A percentile compares a stretch with the other conserved stretches of the same genome.
Conservation (phyloP, 2,329 filamentous ascomycete genomes). For the Pseudogymnoascus sp. region DNA sequence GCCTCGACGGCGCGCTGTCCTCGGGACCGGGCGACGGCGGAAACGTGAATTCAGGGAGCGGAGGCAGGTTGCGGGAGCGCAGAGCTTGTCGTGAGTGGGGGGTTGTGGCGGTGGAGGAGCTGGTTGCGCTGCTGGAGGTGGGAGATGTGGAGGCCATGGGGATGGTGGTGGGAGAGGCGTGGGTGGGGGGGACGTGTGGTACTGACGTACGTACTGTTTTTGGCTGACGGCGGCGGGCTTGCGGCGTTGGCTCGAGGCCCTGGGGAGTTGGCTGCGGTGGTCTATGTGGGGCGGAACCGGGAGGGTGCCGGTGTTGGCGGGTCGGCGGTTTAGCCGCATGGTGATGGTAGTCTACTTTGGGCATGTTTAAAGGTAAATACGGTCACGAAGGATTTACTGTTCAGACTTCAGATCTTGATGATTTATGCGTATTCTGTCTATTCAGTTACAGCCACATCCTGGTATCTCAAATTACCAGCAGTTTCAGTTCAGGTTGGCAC, state of each 20-base stretch:
- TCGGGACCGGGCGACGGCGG: not conserved
- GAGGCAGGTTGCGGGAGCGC: constrained; percentile 46
- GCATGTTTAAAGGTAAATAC: not conserved
- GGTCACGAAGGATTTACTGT: not conserved
- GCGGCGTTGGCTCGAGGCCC: not conserved
- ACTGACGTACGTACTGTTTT: not conserved
- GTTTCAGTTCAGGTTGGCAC: not conserved
- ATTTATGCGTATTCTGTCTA: not conserved
- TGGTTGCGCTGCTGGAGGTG: constrained; percentile 82
- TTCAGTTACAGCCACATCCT: not conserved
- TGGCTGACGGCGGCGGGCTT: not conserved
- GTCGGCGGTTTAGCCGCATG: constrained; percentile 4
- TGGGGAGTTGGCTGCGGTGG: not conserved
- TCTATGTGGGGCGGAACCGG: not conserved
- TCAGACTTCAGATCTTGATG: not conserved
- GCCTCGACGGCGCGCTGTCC: not conserved
- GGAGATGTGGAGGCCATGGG: constrained; percentile 77
- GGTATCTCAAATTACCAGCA: not conserved
- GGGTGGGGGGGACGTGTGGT: not conserved
- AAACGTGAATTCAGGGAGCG: constrained; percentile 3
- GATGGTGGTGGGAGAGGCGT: constrained; percentile 40
- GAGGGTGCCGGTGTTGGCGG: not conserved
- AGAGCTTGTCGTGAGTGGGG: constrained; percentile 88
- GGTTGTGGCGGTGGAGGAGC: constrained; percentile 89
- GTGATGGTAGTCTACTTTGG: not conserved